Percentiles rank a stretch among this genome's conserved stretches.
Evolutionary conservation across 306 rosid genomes (phyloP).

Genomic region (Fragaria vesca): DNA sequence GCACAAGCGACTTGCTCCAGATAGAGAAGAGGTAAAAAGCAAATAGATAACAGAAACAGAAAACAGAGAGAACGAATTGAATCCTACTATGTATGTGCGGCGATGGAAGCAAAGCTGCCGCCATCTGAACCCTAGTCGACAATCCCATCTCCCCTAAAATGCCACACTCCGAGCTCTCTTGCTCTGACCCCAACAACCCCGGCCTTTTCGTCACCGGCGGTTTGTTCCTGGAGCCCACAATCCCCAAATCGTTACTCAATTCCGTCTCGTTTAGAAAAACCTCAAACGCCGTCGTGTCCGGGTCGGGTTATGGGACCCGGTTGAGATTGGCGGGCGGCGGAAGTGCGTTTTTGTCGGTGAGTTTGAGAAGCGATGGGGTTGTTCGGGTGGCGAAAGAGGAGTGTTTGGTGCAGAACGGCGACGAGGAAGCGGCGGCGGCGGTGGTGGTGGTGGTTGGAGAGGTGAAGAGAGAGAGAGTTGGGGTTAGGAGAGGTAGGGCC

Average conservation of each 20-base stretch:
- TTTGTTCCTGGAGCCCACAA: slow-evolving; percentile 62
- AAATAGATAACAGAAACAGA: background rate
- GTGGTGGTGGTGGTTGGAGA: slow-evolving; percentile 22
- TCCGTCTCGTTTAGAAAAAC: slow-evolving; percentile 33
- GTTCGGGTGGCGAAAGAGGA: slow-evolving; percentile 47
- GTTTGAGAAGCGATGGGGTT: slow-evolving; percentile 48
- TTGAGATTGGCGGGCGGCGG: slow-evolving; percentile 12
- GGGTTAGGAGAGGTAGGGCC: slow-evolving; percentile 49
- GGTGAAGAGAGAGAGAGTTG: slow-evolving; percentile 40
- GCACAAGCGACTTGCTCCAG: too few relatives aligned
- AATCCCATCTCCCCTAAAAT: slow-evolving; percentile 22
- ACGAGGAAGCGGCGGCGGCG: slow-evolving; percentile 42
- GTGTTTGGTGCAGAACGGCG: slow-evolving; percentile 42
- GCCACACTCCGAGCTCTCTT: slow-evolving; percentile 15
- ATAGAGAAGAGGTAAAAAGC: background rate
- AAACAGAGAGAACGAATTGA: slow-evolving; percentile 5
- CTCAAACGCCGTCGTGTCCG: slow-evolving; percentile 18
- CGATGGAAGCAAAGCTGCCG: slow-evolving; percentile 36
- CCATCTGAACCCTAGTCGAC: slow-evolving; percentile 2
- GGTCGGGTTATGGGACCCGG: slow-evolving; percentile 19
- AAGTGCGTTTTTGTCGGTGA: slow-evolving; percentile 61
- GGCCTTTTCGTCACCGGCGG: slow-evolving; percentile 45
- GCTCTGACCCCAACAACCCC: slow-evolving; percentile 26
- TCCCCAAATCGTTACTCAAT: slow-evolving; percentile 50
- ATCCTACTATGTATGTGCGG: slow-evolving; percentile 19